These are phyloP conservation scores for Lodderomyces pseudojiufengensis DNA, from an alignment of 1,139 yeast genomes.

Conservation along the genomic window DNA sequence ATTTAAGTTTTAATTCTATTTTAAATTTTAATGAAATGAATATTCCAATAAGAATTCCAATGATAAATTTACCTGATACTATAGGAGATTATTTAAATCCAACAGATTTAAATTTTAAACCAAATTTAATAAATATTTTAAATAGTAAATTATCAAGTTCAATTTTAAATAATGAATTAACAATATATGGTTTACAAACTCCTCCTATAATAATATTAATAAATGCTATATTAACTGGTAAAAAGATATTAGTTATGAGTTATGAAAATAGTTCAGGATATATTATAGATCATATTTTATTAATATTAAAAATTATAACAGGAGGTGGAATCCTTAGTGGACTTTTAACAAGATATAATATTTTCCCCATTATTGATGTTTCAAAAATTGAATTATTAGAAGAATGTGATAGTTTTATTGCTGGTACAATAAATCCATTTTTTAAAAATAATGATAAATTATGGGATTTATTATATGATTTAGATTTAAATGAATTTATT, in stretches of 20 bases:
- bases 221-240: conserved; percentile 57
- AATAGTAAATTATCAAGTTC: conserved; percentile 30
- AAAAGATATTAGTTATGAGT: conserved; percentile 51
- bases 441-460: conserved; percentile 53
- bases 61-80: conserved; percentile 39
- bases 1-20: conserved; percentile 42
- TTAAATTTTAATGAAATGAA: conserved; percentile 37
- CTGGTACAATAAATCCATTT: conserved; percentile 67
- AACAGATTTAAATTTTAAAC: conserved; percentile 42
- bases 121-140: conserved; percentile 37
- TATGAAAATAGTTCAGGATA: conserved; percentile 53
- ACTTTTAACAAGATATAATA: conserved; percentile 40
- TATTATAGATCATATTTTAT: conserved; percentile 53
- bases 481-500: conserved; percentile 47
- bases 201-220: conserved; percentile 56
- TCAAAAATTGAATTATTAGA: conserved; percentile 56
- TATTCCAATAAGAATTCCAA: conserved; percentile 42
- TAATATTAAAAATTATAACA: conserved; percentile 50
- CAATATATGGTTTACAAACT: conserved; percentile 54
- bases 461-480: conserved; percentile 60
- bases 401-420: conserved; percentile 52
- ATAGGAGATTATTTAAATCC: conserved; percentile 48
- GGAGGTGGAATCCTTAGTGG: conserved; percentile 61
- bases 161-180: conserved; percentile 35
- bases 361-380: conserved; percentile 62